These are phyloP conservation scores for Pyrus betulifolia DNA, from an alignment of 306 rosid genomes.

Conservation along the genomic window DNA sequence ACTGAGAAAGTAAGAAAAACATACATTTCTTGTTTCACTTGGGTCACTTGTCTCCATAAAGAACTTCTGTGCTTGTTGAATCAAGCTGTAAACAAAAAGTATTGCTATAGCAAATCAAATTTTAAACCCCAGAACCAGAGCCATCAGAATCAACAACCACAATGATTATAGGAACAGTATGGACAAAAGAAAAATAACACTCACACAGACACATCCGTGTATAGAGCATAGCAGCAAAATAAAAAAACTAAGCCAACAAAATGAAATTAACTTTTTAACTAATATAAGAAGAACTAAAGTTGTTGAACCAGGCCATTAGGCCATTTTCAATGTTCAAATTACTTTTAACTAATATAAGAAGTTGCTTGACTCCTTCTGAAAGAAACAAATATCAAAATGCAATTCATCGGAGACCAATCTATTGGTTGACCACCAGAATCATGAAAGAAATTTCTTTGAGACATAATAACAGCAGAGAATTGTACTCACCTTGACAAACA, in stretches of 20 bases:
- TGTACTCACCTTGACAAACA: constrained; percentile 71
- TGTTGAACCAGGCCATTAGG: background rate
- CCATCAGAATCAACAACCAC: constrained; percentile 2
- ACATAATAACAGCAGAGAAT: background rate
- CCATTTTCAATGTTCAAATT: background rate
- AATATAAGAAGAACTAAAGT: background rate
- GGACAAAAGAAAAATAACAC: background rate
- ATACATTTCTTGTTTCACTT: constrained; percentile 78
- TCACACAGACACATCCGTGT: background rate
- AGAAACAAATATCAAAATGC: background rate
- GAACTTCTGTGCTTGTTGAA: constrained; percentile 82
- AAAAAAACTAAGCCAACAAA: background rate
- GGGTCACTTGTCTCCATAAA: constrained; percentile 67
- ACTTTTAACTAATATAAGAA: background rate
- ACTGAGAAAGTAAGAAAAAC: constrained; percentile 31
- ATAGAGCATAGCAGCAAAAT: background rate
- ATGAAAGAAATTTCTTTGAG: background rate
- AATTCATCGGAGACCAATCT: background rate
- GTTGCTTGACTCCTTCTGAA: background rate
- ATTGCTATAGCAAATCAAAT: constrained; percentile 18
- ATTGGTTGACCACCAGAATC: background rate
- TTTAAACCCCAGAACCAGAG: constrained; percentile 12
- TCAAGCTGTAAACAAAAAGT: constrained; percentile 61
- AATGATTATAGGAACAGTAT: background rate
- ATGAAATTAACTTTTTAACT: background rate